A percentile compares a stretch with the other conserved stretches of the same genome.
phyloP scores from a whole-genome alignment of 306 rosid species.

The Malus sylvestris region DNA sequence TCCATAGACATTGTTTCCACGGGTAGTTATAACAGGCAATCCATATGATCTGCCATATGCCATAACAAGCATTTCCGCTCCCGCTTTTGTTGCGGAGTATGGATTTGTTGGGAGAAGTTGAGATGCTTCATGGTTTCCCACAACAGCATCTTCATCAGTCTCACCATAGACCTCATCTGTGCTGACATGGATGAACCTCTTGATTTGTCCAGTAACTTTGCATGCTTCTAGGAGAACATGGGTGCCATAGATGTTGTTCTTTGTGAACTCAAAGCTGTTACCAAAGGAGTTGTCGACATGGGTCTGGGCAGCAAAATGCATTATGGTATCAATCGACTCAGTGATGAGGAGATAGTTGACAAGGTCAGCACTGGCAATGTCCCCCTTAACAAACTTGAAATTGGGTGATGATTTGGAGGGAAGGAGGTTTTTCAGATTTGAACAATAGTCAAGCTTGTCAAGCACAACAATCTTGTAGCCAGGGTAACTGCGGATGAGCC shows the following conservation, averaged over 20 bases:
- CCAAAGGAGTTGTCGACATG: slow-evolving; percentile 90
- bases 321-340: slow-evolving; percentile 74
- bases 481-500: slow-evolving; percentile 70
- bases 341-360: slow-evolving; percentile 84
- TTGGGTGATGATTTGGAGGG: slow-evolving; percentile 74
- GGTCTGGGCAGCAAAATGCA: slow-evolving; percentile 98
- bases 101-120: slow-evolving; percentile 92
- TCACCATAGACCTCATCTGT: slow-evolving; percentile 96
- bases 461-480: slow-evolving; percentile 81
- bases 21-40: slow-evolving; percentile 80
- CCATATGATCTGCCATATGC: slow-evolving; percentile 91
- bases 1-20: slow-evolving; percentile 90
- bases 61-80: slow-evolving; percentile 97
- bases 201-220: slow-evolving; percentile 86
- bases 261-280: slow-evolving; percentile 88
- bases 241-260: slow-evolving; percentile 90
- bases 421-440: slow-evolving; percentile 69
- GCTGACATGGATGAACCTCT: slow-evolving; percentile 89
- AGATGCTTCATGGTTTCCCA: slow-evolving; percentile 91
- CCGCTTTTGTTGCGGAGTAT: slow-evolving; percentile 90
- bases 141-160: slow-evolving; percentile 88
- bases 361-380: slow-evolving; percentile 87
- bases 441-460: slow-evolving; percentile 92
- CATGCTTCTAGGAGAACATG: slow-evolving; percentile 89
- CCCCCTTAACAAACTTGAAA: slow-evolving; percentile 91